These are phyloP conservation scores for Kregervanrija delftensis DNA, from an alignment of 805 yeast genomes.

Conservation along the genomic window DNA sequence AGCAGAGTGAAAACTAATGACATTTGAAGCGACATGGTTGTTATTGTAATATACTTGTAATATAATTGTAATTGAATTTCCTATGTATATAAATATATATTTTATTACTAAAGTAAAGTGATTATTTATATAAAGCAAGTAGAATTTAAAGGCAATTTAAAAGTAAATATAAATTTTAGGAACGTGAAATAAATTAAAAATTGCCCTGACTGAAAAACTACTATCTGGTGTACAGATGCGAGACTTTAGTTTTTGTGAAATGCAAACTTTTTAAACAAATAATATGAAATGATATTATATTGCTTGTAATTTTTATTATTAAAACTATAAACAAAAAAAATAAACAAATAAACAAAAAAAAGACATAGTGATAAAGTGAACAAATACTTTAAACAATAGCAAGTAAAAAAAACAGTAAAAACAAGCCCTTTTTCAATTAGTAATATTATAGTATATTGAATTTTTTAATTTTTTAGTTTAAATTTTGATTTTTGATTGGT, in stretches of 20 bases:
- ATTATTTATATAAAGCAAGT: no score
- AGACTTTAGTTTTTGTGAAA: no score
- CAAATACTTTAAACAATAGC: neutral
- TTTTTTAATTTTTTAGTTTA: no score
- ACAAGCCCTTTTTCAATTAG: no score
- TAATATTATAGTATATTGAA: no score
- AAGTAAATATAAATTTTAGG: neutral
- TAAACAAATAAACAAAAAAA: neutral
- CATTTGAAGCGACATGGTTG: constrained; percentile 27
- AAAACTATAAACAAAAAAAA: no score
- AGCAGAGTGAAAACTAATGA: constrained; percentile 33
- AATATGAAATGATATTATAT: no score
- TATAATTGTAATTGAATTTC: neutral
- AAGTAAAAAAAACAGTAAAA: neutral
- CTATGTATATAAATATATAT: neutral
- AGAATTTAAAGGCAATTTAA: neutral
- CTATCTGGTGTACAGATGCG: no score
- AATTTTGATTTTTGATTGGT: neutral
- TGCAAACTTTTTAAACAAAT: no score
- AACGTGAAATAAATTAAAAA: neutral
- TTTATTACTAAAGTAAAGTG: neutral
- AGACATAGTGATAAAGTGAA: no score
- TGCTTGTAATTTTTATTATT: no score
- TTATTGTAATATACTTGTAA: neutral
- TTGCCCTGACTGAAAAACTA: neutral